Evolutionary conservation across 164 flowering plant species (phyloP), one percentile per base, ranked within the genome.

Genomic region (Umbilicus rupestris): DNA sequence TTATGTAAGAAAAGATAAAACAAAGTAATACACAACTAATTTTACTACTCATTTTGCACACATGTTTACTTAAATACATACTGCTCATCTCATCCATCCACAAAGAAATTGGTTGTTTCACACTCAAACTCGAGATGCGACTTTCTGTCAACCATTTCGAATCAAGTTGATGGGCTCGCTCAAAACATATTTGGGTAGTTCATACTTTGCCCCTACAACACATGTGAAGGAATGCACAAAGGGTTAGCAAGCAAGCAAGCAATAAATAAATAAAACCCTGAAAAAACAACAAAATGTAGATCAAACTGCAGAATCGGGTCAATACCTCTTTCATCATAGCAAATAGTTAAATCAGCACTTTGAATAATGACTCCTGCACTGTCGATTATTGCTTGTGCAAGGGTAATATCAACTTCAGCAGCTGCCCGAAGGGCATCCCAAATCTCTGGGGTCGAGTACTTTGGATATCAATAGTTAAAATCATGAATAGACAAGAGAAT

Each of bases 371-470:
- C 85, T 52, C 96, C 95, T 9, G 96, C 98, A 75, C 95, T 88
- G 63, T 88, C 96, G 47, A 92, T 79, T 37, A 90, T 87, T 20
- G 90, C 80, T 76, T 90, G 96, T 35, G 96, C 91, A 65, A 88
- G 83, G 64, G 57, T 66, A 31, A 83, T 46, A 67, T 92, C 96
- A 69, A 89, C 86, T 81, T 88, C 98, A 42, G 96, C 87, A 67
- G 98, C 98, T 62, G 88, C 98, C 68, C 89, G 82, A 31, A 92
- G 92, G 37, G 98, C 98, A 80, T 90, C 98, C 98, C 98, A 92
- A 37, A 90, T 92, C 82, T 92, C 96, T 90, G 70, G 29, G 19
- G 44, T n/a, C 26, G 7, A 31, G 39, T 7, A 71, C 64, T 63
- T n/a, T 22, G 22, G 16, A 63, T 2, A 20, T 3, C 55, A 49